Percentiles rank a stretch among this genome's conserved stretches.
phyloP scores from a whole-genome alignment of 2,329 filamentous ascomycete genomes.

The Leptographium lundbergii region DNA sequence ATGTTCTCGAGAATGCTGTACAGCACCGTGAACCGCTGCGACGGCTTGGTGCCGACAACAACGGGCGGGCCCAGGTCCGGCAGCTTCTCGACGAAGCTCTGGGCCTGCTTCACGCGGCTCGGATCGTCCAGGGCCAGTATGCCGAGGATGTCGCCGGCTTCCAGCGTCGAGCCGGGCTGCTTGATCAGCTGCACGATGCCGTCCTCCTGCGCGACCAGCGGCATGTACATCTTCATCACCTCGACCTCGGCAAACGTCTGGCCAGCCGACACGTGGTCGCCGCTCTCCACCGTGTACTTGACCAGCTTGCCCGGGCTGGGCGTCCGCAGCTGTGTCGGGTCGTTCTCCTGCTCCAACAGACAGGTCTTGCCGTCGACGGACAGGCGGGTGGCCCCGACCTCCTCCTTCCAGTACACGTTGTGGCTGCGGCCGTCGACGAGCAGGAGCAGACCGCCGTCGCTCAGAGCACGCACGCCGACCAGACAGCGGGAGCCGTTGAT shows the following conservation, averaged over 20 bases:
- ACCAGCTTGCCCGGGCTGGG: constrained; percentile 95
- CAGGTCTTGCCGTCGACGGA: constrained; percentile 98
- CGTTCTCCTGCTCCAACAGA: constrained; percentile 95
- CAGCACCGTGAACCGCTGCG: constrained; percentile 72
- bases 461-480: constrained; percentile 82
- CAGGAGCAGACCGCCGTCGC: constrained; percentile 85
- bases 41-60: constrained; percentile 79
- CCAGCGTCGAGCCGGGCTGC: constrained; percentile 93
- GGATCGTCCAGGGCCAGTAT: constrained; percentile 93
- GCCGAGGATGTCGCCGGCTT: constrained; percentile 96
- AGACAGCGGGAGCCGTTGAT: constrained; percentile 97
- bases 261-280: constrained; percentile 81
- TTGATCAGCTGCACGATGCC: constrained; percentile 97
- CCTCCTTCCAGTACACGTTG: constrained; percentile 99
- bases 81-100: constrained; percentile 84
- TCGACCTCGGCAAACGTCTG: constrained; percentile 94
- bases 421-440: constrained; percentile 86
- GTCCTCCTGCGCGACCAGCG: constrained; percentile 84
- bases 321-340: constrained; percentile 89
- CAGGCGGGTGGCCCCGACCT: constrained; percentile 86
- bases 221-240: constrained; percentile 99
- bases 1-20: constrained; percentile 76
- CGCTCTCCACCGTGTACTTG: constrained; percentile 94
- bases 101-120: constrained; percentile 88
- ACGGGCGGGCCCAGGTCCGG: constrained; percentile 78